Conservation (phyloP, 371 early-diverging fungal species). For the Enteropsectra breve region DNA sequence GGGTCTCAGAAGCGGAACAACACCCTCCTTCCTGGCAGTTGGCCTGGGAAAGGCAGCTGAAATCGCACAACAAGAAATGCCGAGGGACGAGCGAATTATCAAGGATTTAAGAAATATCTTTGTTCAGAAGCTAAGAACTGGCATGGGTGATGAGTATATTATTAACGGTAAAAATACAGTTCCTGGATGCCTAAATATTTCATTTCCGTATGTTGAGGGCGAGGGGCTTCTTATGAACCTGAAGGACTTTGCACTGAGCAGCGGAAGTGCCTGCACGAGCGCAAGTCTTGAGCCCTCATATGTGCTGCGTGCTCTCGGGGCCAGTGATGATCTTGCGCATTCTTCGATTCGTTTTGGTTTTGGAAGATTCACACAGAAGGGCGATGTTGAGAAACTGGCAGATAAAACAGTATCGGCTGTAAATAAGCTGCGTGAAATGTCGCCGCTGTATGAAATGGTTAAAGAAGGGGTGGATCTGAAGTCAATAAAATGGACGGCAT, state of each 20-base stretch:
- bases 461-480: conserved; percentile 59
- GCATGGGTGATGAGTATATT: conserved; percentile 31
- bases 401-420: conserved; percentile 77
- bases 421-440: conserved; percentile 80
- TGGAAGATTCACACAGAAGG: conserved; percentile 89
- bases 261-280: conserved; percentile 94
- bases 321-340: conserved; percentile 93
- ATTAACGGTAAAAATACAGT: conserved; percentile 44
- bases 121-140: conserved; percentile 20
- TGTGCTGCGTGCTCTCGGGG: conserved; percentile 89
- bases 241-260: conserved; percentile 87
- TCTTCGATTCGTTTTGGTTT: conserved; percentile 93
- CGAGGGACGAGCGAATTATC: conserved; percentile 62
- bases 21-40: conserved; percentile 82
- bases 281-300: conserved; percentile 95
- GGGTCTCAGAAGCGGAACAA: conserved; percentile 88
- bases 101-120: conserved; percentile 40
- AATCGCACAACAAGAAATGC: conserved; percentile 74
- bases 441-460: conserved; percentile 93
- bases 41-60: conserved; percentile 89
- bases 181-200: conserved; percentile 82
- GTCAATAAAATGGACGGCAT: conserved; percentile 43
- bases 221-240: conserved; percentile 95
- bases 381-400: conserved; percentile 81
- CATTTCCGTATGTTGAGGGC: conserved; percentile 97